These are phyloP conservation scores for Leccinum broughii DNA, from an alignment of 768 basidiomycete species.

Conservation along the genomic window DNA sequence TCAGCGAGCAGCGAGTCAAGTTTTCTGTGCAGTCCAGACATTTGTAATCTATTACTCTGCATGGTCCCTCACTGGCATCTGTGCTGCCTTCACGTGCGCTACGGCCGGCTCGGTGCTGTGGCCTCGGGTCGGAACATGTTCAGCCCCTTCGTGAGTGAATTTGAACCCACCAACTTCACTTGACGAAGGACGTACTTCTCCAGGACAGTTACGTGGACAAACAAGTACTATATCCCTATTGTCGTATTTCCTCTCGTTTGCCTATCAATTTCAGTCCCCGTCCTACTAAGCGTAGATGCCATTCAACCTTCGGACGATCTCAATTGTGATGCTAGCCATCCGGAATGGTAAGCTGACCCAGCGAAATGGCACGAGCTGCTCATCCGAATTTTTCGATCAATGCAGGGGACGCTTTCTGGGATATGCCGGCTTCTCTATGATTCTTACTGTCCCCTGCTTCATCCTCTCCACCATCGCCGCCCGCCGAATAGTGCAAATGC, in stretches of 20 bases:
- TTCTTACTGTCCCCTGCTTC: constrained; percentile 53
- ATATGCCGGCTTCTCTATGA: constrained; percentile 57
- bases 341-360: constrained; percentile 50
- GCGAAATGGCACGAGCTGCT: not conserved
- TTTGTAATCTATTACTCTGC: constrained; percentile 41
- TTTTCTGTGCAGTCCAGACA: constrained; percentile 22
- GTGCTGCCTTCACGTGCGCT: constrained; percentile 45
- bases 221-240: constrained; percentile 44
- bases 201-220: constrained; percentile 54
- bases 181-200: not conserved
- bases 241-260: constrained; percentile 50
- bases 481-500: constrained; percentile 16
- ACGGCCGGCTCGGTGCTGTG: constrained; percentile 47
- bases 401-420: constrained; percentile 63
- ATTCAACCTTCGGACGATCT: constrained; percentile 51
- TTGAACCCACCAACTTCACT: not conserved
- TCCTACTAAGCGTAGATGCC: constrained; percentile 46
- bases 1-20: constrained; percentile 8
- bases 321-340: constrained; percentile 59
- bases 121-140: constrained; percentile 33
- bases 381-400: constrained; percentile 1
- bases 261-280: constrained; percentile 41
- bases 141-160: constrained; percentile 20
- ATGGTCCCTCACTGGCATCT: constrained; percentile 46
- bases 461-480: constrained; percentile 40